Conservation (phyloP, 352 stramenopile species). For the Pythium grandisporangium region DNA sequence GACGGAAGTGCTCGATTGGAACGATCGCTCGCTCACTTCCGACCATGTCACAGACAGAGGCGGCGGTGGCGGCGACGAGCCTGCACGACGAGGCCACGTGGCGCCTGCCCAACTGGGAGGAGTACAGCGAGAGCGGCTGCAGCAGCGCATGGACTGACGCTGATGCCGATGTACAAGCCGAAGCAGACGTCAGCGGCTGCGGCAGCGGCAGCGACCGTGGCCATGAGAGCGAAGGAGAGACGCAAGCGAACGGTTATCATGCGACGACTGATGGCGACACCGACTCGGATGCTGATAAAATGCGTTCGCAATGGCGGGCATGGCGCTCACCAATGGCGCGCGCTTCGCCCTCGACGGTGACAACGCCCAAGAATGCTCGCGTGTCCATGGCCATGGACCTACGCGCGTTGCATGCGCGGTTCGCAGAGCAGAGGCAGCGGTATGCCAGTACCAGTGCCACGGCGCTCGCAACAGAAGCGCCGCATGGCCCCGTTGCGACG, state of each 20-base stretch:
- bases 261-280: background rate
- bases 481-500: no score
- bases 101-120: slow-evolving; percentile 45
- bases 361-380: slow-evolving; percentile 1
- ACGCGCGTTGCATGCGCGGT: slow-evolving; percentile 19
- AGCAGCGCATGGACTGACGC: slow-evolving; percentile 13
- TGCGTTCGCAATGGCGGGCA: background rate
- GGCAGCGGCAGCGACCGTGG: slow-evolving; percentile 5
- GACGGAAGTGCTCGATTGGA: no score
- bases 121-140: slow-evolving; percentile 32
- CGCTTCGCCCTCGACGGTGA: slow-evolving; percentile 9
- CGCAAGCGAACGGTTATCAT: no score
- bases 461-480: no score
- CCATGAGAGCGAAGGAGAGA: background rate
- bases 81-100: slow-evolving; percentile 20
- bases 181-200: background rate
- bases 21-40: no score
- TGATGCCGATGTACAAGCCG: background rate
- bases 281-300: no score
- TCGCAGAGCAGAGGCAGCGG: slow-evolving; percentile 17
- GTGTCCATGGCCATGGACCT: slow-evolving; percentile 9
- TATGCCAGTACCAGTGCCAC: no score
- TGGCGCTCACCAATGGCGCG: background rate
- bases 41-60: no score
- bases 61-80: slow-evolving; percentile 1